phyloP scores from a whole-genome alignment of 176 grass and related monocot genomes.

The Ananas comosus region DNA sequence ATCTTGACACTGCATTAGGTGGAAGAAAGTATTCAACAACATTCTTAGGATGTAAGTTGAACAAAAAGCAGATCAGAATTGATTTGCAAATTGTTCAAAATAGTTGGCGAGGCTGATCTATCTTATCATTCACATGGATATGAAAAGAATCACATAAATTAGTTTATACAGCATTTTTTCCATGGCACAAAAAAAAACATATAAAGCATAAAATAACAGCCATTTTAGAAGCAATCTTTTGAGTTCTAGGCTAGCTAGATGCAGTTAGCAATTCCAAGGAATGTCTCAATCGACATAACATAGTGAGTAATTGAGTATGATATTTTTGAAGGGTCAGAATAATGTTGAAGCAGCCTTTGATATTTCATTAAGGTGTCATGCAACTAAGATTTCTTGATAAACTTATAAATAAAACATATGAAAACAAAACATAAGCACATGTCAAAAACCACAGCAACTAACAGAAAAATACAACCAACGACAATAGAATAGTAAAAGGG shows the following conservation, averaged over 20 bases:
- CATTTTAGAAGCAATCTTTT: not conserved
- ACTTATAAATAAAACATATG: no score
- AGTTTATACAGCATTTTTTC: not conserved
- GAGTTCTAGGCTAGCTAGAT: not conserved
- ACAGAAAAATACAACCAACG: not conserved
- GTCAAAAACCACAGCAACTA: not conserved
- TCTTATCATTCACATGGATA: not conserved
- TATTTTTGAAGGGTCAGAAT: not conserved
- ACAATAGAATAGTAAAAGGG: not conserved
- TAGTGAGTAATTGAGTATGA: not conserved
- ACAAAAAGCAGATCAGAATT: not conserved
- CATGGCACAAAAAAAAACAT: not conserved
- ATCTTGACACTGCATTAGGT: slow-evolving; percentile 34
- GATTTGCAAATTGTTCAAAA: not conserved
- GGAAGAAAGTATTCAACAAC: not conserved
- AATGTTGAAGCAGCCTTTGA: not conserved
- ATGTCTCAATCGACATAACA: not conserved
- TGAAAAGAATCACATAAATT: not conserved
- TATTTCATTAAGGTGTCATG: no score
- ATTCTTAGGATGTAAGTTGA: not conserved
- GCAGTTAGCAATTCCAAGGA: not conserved
- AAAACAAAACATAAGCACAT: not conserved
- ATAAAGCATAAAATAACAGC: not conserved
- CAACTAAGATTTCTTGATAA: no score
- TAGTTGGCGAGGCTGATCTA: not conserved